Evolutionary conservation across 371 early-diverging fungal species (phyloP), one percentile per base, ranked within the genome.

Genomic region (Mortierella polycephala): DNA sequence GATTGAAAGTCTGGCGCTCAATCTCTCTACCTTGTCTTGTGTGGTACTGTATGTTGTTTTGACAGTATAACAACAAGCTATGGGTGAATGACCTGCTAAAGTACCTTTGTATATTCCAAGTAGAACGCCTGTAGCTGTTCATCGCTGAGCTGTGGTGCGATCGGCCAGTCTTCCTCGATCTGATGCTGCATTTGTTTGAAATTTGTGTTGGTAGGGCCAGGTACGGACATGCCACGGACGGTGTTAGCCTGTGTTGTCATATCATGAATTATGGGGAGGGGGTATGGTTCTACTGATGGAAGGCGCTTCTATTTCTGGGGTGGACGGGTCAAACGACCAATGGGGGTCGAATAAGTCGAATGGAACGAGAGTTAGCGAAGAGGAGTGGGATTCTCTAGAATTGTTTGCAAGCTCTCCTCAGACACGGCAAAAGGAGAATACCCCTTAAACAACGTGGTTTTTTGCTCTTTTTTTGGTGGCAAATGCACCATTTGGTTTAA

Each of bases 51-150:
- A n/a, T 6, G 18, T 16, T 39, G 50, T 37, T 16, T 23, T 21
- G n/a, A 64, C 11, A 23, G 21, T 6, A 18, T 9, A 9, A 53
- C 14, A 49, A 13, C 2, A 13, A 23, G 30, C 13, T 12, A 6
- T 18, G 39, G 57, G 11, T 7, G 20, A 50, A 2, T 18, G 18
- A 21, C 18, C 13, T 21, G 10, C 30, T 47, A 20, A 30, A 37
- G 14, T 76, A 77, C 77, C 72, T 77, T 71, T 49, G 77, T 69
- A 50, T 77, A 77, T 47, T 71, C 72, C 30, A 57, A 60, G 45
- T 64, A 76, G 53, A 76, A 71, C 16, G 68, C 77, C 41, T 76
- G 71, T 61, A 77, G 71, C 60, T 63, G 68, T n/a, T 77, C 72
- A 61, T 77, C 77, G 55, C 64, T 76, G 60, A 57, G 49, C 47